phyloP scores from a whole-genome alignment of 495 filamentous ascomycete genomes.

The Amphirosellinia nigrospora region DNA sequence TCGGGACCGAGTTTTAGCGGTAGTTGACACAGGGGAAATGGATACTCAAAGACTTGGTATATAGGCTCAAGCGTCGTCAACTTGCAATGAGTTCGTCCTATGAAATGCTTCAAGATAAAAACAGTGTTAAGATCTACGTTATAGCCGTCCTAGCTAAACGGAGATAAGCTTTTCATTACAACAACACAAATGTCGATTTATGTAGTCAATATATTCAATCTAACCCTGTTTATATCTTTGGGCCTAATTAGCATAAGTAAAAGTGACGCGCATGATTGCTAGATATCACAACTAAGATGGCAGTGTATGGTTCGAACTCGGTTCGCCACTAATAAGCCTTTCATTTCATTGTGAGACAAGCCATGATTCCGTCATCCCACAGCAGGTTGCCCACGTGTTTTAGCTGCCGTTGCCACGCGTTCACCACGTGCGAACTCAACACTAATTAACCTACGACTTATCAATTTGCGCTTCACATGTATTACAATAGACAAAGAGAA shows the following conservation, averaged over 20 bases:
- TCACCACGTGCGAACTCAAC: constrained; percentile 16
- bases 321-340: constrained; percentile 8
- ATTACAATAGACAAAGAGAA: neutral
- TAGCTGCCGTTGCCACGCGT: constrained; percentile 22
- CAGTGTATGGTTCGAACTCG: neutral
- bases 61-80: neutral
- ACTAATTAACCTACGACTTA: constrained; percentile 12
- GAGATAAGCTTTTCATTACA: neutral
- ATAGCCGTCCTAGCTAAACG: neutral
- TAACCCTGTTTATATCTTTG: neutral
- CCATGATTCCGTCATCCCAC: constrained; percentile 13
- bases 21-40: neutral
- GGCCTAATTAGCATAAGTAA: neutral
- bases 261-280: neutral
- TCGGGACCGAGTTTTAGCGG: neutral
- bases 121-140: neutral
- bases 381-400: constrained; percentile 17
- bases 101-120: neutral
- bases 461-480: neutral
- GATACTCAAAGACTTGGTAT: neutral
- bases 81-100: neutral
- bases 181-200: neutral
- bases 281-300: neutral
- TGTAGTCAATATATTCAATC: neutral
- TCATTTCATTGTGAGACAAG: constrained; percentile 16